These are phyloP conservation scores for Schwanniomyces occidentalis DNA, from an alignment of 805 yeast genomes.

Conservation along the genomic window DNA sequence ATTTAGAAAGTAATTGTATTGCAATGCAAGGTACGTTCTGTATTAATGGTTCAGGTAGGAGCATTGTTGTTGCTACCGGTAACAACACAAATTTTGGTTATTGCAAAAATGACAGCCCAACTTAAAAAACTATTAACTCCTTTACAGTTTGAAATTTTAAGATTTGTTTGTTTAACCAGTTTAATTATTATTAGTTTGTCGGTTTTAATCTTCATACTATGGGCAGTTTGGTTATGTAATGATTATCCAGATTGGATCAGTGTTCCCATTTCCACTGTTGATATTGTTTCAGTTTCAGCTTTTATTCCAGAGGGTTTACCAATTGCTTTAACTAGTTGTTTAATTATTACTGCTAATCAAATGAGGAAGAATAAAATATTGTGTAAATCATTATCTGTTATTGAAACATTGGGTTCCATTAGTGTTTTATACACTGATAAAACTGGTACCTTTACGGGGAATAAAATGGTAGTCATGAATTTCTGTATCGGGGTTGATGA, in stretches of 20 bases:
- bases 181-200: constrained; percentile 25
- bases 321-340: constrained; percentile 51
- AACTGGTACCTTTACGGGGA: constrained; percentile 51
- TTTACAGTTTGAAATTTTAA: constrained; percentile 40
- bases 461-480: constrained; percentile 45
- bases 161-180: constrained; percentile 31
- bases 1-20: constrained; percentile 42
- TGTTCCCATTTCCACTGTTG: constrained; percentile 41
- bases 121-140: constrained; percentile 43
- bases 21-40: constrained; percentile 50
- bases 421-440: constrained; percentile 46
- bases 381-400: constrained; percentile 46
- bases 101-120: constrained; percentile 41
- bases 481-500: constrained; percentile 16
- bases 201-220: constrained; percentile 33
- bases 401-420: constrained; percentile 59
- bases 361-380: constrained; percentile 47
- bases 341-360: constrained; percentile 47
- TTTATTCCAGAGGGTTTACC: constrained; percentile 55
- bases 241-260: constrained; percentile 42
- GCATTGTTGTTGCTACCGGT: constrained; percentile 46
- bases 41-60: constrained; percentile 44
- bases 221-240: constrained; percentile 46
- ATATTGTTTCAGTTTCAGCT: constrained; percentile 46
- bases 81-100: constrained; percentile 47